phyloP scores from a whole-genome alignment of 2,329 filamentous ascomycete species.

The Claviceps cyperi region DNA sequence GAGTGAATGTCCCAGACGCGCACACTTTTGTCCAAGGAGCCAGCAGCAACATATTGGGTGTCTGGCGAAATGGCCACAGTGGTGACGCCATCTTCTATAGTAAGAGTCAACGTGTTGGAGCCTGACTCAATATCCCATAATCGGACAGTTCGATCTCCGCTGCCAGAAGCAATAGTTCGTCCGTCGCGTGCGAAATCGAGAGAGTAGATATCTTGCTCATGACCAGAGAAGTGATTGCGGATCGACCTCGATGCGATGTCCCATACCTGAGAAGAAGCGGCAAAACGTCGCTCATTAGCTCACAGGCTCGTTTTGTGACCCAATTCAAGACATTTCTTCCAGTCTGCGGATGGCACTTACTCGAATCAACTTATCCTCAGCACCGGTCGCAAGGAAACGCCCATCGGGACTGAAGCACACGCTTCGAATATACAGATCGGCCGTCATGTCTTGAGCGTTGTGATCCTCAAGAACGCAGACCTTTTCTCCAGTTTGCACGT shows the following conservation, averaged over 20 bases:
- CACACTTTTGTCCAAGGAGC: constrained; percentile 93
- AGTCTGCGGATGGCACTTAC: constrained; percentile 36
- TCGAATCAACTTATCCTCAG: constrained; percentile 92
- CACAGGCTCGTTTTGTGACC: too few species aligned
- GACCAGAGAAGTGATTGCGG: constrained; percentile 84
- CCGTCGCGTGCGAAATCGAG: constrained; percentile 90
- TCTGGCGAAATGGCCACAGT: constrained; percentile 96
- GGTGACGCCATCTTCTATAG: constrained; percentile 92
- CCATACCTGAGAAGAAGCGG: constrained; percentile 54
- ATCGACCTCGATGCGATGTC: constrained; percentile 76
- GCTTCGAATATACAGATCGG: constrained; percentile 91
- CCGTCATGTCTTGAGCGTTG: constrained; percentile 61
- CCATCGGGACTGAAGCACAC: constrained; percentile 98
- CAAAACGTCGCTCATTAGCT: constrained; percentile 6
- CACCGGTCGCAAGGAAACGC: constrained; percentile 83
- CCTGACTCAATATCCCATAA: constrained; percentile 90
- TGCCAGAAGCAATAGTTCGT: constrained; percentile 86
- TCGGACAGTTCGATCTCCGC: constrained; percentile 84
- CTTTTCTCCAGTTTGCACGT: constrained; percentile 74
- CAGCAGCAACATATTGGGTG: constrained; percentile 84
- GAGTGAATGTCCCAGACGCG: constrained; percentile 87
- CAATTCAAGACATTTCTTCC: too few species aligned
- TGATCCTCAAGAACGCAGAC: constrained; percentile 85
- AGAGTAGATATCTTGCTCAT: constrained; percentile 97
- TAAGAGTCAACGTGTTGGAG: constrained; percentile 68